Percentiles rank a stretch among this genome's conserved stretches.
Evolutionary conservation across 2,329 filamentous ascomycete genomes (phyloP).

Genomic region (Didymellaceae sp.): DNA sequence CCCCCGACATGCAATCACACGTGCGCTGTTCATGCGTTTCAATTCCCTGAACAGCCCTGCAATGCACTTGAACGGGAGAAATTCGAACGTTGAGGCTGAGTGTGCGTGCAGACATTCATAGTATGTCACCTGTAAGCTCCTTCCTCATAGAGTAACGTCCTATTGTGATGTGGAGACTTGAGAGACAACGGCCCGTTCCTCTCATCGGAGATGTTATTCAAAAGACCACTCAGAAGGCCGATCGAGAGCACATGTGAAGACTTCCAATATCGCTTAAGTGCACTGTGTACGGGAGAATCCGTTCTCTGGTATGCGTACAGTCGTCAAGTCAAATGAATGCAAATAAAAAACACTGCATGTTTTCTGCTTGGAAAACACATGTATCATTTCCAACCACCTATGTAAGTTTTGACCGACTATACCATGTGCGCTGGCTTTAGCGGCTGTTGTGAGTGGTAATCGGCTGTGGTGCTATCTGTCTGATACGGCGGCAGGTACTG

Average conservation of each 20-base stretch:
- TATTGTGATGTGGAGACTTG: background rate
- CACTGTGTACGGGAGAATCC: too few relatives aligned
- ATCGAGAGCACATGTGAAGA: background rate
- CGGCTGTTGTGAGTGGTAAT: conserved; percentile 34
- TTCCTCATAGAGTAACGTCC: conserved; percentile 1
- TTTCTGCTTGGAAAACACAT: too few relatives aligned
- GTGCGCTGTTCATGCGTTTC: conserved; percentile 18
- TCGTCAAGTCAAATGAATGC: too few relatives aligned
- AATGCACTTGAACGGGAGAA: background rate
- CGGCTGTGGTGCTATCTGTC: conserved; percentile 20
- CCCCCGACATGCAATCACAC: conserved; percentile 23
- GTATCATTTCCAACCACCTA: background rate
- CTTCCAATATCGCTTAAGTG: background rate
- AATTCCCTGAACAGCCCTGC: conserved; percentile 18
- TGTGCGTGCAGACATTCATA: conserved; percentile 11
- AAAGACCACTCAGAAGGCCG: background rate
- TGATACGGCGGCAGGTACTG: conserved; percentile 32
- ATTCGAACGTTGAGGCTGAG: conserved; percentile 5
- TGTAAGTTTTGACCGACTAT: conserved; percentile 7
- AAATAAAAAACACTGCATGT: too few relatives aligned
- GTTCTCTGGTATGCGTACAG: too few relatives aligned
- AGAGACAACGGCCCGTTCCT: conserved; percentile 8
- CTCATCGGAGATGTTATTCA: background rate
- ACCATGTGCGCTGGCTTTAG: conserved; percentile 39
- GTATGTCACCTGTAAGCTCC: conserved; percentile 2